These are phyloP conservation scores for Eucalyptus virginea DNA, from an alignment of 345 rosid species.

Conservation along the genomic window DNA sequence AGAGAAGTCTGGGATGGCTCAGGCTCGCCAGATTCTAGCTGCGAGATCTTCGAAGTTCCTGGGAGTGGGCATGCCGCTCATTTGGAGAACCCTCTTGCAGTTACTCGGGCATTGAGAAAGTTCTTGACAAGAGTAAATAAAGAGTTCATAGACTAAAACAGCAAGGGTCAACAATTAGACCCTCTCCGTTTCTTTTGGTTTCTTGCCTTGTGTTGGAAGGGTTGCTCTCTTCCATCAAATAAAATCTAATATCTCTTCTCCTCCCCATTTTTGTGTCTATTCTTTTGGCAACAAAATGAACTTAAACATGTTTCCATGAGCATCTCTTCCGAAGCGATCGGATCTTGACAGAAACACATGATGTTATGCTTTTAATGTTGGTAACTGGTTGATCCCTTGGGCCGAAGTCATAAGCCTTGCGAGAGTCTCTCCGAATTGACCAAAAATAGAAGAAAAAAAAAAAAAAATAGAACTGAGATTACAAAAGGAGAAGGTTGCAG, in stretches of 20 bases:
- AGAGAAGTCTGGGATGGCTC: background rate
- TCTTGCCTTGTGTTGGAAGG: background rate
- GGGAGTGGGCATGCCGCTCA: constrained; percentile 82
- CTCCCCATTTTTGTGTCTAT: background rate
- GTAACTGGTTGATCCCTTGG: background rate
- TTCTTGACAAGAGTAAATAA: constrained; percentile 24
- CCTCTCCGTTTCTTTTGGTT: background rate
- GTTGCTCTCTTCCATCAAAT: background rate
- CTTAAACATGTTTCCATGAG: background rate
- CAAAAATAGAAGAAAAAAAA: background rate
- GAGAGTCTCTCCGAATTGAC: background rate
- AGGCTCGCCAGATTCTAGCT: background rate
- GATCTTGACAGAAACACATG: background rate
- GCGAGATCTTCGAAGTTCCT: constrained; percentile 44
- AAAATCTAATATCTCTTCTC: background rate
- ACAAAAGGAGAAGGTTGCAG: background rate
- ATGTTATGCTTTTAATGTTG: background rate
- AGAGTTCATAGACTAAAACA: background rate
- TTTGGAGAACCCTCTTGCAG: constrained; percentile 68
- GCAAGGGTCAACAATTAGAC: background rate
- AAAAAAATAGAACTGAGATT: background rate
- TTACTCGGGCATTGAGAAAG: constrained; percentile 40
- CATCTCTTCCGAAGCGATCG: background rate
- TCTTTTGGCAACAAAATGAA: background rate
- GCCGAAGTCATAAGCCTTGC: background rate